Conservation (phyloP, 768 basidiomycete genomes). For the Calocera cornea region DNA sequence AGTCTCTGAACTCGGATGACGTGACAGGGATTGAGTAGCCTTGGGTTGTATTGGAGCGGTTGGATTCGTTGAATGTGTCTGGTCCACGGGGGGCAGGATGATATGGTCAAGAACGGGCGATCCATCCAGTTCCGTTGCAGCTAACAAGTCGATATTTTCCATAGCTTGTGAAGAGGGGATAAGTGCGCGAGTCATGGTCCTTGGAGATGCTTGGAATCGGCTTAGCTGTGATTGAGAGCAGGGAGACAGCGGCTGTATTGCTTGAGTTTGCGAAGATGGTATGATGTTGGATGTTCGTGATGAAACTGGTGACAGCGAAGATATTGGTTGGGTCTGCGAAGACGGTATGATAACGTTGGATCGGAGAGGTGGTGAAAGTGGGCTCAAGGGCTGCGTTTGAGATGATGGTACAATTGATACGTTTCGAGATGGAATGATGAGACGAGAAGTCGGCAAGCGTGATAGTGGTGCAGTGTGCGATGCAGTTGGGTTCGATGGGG, state of each 20-base stretch:
- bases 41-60: neutral
- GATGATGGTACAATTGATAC: neutral
- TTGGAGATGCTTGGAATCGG: neutral
- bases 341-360: neutral
- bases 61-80: neutral
- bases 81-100: neutral
- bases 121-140: neutral
- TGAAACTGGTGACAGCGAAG: neutral
- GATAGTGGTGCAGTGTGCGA: neutral
- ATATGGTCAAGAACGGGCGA: neutral
- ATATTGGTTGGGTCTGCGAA: neutral
- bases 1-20: neutral
- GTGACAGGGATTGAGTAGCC: neutral
- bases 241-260: neutral
- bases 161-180: neutral
- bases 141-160: neutral
- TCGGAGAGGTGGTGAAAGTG: neutral
- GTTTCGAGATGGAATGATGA: neutral
- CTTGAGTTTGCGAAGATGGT: neutral
- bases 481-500: neutral
- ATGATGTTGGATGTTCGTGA: neutral
- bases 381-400: neutral
- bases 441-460: neutral
- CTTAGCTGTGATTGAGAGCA: neutral
- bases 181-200: neutral